phyloP scores from a whole-genome alignment of 257 asterid genomes.

The Voacanga thouarsii region DNA sequence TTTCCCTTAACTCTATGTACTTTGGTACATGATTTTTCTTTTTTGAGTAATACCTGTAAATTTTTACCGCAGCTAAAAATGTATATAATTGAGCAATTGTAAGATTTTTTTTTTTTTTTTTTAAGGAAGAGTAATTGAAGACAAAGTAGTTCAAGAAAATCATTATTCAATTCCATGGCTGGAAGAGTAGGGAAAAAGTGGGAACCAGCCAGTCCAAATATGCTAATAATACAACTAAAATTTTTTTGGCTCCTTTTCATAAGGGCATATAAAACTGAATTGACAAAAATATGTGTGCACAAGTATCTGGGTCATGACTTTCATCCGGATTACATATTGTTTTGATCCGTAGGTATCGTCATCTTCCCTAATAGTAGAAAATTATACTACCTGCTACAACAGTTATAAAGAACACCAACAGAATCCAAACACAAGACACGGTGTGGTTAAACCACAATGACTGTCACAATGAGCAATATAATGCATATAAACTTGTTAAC shows the following conservation, averaged over 20 bases:
- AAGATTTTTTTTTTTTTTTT: too few relatives aligned
- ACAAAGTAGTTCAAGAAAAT: too few relatives aligned
- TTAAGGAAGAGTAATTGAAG: too few relatives aligned
- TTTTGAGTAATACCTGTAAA: too few relatives aligned
- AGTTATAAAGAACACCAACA: conserved; percentile 5
- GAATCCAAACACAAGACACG: conserved; percentile 6
- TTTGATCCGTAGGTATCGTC: neutral
- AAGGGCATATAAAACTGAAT: conserved; percentile 6
- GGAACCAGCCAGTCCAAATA: neutral
- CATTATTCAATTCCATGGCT: neutral
- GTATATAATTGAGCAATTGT: too few relatives aligned
- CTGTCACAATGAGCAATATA: neutral
- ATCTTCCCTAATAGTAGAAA: conserved; percentile 11
- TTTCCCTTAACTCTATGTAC: too few relatives aligned
- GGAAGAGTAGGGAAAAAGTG: too few relatives aligned
- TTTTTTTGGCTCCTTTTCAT: neutral
- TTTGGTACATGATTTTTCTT: too few relatives aligned
- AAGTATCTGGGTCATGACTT: conserved; percentile 6
- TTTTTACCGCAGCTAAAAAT: too few relatives aligned
- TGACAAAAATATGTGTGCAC: conserved; percentile 15
- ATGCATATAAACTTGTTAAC: neutral
- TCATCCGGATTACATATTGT: conserved; percentile 14
- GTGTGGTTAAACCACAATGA: neutral
- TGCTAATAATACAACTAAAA: conserved; percentile 1
- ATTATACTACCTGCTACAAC: conserved; percentile 12